These are phyloP conservation scores for Tausonia pullulans DNA, from an alignment of 1,284 basidiomycete species.

Conservation along the genomic window DNA sequence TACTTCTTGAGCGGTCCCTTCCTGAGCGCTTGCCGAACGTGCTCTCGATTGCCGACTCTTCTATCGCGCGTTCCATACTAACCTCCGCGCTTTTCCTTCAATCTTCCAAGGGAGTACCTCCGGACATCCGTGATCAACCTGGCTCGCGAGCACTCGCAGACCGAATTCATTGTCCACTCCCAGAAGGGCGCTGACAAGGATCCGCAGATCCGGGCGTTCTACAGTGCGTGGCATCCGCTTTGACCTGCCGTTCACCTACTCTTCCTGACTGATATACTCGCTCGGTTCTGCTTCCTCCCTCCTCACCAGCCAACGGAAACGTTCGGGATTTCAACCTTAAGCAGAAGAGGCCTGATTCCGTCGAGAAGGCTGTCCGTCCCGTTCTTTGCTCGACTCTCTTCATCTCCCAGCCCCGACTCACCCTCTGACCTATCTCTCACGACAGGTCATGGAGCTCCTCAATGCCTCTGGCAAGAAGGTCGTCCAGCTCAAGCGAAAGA, in stretches of 20 bases:
- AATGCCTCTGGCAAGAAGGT: background rate
- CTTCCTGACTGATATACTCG: background rate
- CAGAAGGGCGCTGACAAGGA: background rate
- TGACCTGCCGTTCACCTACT: background rate
- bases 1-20: too few relatives aligned
- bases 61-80: too few relatives aligned
- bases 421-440: too few relatives aligned
- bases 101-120: conserved; percentile 3
- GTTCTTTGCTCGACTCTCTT: background rate
- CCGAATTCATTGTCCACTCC: conserved; percentile 6
- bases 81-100: background rate
- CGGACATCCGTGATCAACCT: background rate
- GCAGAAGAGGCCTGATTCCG: conserved; percentile 6
- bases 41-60: too few relatives aligned
- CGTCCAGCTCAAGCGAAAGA: background rate
- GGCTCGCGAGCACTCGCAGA: conserved; percentile 1
- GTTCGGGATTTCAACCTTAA: background rate
- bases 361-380: background rate
- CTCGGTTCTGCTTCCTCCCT: too few relatives aligned
- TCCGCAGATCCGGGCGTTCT: background rate
- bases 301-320: background rate
- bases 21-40: too few relatives aligned
- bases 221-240: background rate
- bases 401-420: too few relatives aligned
- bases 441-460: conserved; percentile 4